These are phyloP conservation scores for Trametes punicea DNA, from an alignment of 768 basidiomycete species.

Conservation along the genomic window DNA sequence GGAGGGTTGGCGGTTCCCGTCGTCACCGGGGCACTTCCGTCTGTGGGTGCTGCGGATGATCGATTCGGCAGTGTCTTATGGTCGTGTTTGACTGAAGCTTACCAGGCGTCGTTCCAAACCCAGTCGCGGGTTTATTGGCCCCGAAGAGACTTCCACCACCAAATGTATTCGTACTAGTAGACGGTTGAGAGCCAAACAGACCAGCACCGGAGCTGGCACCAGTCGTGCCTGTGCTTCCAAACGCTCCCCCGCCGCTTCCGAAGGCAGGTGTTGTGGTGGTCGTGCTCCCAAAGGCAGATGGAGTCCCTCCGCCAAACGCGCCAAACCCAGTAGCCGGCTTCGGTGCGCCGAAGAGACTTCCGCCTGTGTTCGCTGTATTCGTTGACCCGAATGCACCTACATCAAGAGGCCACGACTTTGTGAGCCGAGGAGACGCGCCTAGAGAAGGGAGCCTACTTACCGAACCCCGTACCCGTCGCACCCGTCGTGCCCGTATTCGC, in stretches of 20 bases:
- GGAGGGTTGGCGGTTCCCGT: slow-evolving; percentile 68
- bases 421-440: slow-evolving; percentile 7
- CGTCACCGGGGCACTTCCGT: slow-evolving; percentile 49
- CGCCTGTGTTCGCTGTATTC: slow-evolving; percentile 37
- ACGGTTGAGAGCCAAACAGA: slow-evolving; percentile 32
- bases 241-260: slow-evolving; percentile 27
- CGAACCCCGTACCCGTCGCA: slow-evolving; percentile 35
- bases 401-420: no score
- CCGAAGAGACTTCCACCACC: slow-evolving; percentile 53
- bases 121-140: slow-evolving; percentile 42
- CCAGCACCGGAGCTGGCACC: slow-evolving; percentile 29
- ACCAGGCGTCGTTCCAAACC: slow-evolving; percentile 43
- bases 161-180: slow-evolving; percentile 30
- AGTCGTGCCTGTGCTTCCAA: slow-evolving; percentile 24
- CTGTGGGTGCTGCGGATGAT: background rate
- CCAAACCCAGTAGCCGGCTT: slow-evolving; percentile 78
- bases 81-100: slow-evolving; percentile 33
- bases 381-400: slow-evolving; percentile 39
- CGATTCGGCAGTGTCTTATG: background rate
- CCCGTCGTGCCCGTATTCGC: slow-evolving; percentile 33
- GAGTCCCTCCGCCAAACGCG: slow-evolving; percentile 61
- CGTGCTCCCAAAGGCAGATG: slow-evolving; percentile 48
- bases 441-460: slow-evolving; percentile 21
- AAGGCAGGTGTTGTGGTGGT: slow-evolving; percentile 38
- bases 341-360: slow-evolving; percentile 51